Evolutionary conservation across 2,329 filamentous ascomycete genomes (phyloP), one percentile per base, ranked within the genome.

Genomic region (Dothistroma septosporum): DNA sequence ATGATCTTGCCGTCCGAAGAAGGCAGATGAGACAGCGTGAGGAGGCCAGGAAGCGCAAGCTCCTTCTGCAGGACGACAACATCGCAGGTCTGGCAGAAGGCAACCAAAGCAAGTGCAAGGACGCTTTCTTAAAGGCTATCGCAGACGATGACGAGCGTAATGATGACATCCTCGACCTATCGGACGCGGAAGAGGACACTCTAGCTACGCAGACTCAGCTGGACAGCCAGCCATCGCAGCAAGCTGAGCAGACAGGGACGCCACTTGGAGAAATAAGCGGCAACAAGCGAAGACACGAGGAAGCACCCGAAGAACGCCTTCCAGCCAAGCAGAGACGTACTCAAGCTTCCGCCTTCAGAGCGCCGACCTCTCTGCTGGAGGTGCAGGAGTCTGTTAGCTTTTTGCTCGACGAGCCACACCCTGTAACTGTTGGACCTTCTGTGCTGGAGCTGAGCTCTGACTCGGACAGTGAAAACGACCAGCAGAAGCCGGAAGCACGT

Each of bases 1-100:
- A 97, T 66, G 93, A 97, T 68, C 85, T 88, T 19, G 74, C 69
- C 9, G 90, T 93, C 69, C 85, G 88, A 32, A 85, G 86, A 49
- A 86, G 89, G 50, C 86, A 91, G 55, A 86, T 89, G 79, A 96
- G 95, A 80, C 88, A 91, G 56, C 84, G 87, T 44, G 91, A 97
- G 71, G 96, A 96, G 75, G 89, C 89, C 37, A 90, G 91, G 77
- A 95, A 96, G 89, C 89, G 92, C 59, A 92, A 91, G 74, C 90
- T 92, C 7, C 82, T 99, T 9, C 84, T 96, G 52, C 83, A 90
- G 24, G 92, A 97, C 70, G 92, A 96, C 74, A 91, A 91, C 41
- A 86, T 99, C 68, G 91, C 89, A 72, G 92, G 93, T 75, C 91
- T 97, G 64, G 73, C 72, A 65, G 67, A 73, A 53, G 73, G 73